Evolutionary conservation across 495 filamentous ascomycete species (phyloP).

Genomic region (Aspergillus coremiiformis): DNA sequence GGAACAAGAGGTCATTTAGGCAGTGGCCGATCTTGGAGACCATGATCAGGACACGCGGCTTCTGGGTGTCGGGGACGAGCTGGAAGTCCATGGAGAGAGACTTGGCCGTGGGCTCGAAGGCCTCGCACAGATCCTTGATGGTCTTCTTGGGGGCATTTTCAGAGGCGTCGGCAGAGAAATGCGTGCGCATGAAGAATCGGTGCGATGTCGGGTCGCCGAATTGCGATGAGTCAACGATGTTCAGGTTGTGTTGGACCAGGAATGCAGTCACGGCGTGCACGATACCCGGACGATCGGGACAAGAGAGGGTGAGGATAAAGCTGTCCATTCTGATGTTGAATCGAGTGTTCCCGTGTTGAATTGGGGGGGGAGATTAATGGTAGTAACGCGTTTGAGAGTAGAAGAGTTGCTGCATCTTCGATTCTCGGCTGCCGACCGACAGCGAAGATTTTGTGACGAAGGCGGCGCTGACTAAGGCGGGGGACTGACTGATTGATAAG

Average conservation of each 20-base stretch:
- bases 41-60: constrained; percentile 69
- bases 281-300: constrained; percentile 67
- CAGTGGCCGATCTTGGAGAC: constrained; percentile 77
- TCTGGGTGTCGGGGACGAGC: constrained; percentile 52
- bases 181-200: constrained; percentile 73
- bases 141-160: constrained; percentile 27
- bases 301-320: constrained; percentile 68
- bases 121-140: constrained; percentile 34
- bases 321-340: constrained; percentile 43
- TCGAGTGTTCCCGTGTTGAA: constrained; percentile 7
- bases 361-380: neutral
- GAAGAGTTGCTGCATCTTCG: neutral
- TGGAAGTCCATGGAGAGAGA: constrained; percentile 55
- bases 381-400: neutral
- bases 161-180: constrained; percentile 47
- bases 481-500: constrained; percentile 16
- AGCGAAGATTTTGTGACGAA: neutral
- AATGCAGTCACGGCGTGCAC: constrained; percentile 69
- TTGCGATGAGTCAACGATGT: constrained; percentile 68
- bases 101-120: constrained; percentile 48
- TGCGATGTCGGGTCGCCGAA: constrained; percentile 58
- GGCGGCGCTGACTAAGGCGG: constrained; percentile 11
- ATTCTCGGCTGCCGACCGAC: neutral
- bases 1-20: constrained; percentile 72
- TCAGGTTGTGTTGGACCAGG: constrained; percentile 57